Evolutionary conservation across 768 basidiomycete genomes (phyloP).

Genomic region (Roridomyces roridus): DNA sequence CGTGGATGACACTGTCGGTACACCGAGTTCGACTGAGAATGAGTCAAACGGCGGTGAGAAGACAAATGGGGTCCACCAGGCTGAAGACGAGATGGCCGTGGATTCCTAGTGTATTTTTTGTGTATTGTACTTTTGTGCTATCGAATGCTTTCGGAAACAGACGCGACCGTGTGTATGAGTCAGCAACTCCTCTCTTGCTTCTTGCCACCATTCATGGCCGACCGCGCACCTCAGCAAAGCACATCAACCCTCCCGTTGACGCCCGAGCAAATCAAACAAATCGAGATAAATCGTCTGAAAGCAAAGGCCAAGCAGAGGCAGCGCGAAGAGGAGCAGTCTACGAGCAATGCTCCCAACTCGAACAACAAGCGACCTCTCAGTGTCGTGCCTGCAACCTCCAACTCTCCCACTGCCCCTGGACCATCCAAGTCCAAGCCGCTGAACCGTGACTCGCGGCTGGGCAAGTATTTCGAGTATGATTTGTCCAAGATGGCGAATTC

Average conservation of each 20-base stretch:
- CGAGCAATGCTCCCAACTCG: constrained; percentile 57
- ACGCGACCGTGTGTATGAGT: too few relatives aligned
- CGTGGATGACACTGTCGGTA: constrained; percentile 37
- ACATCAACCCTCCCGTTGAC: constrained; percentile 45
- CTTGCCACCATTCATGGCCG: neutral
- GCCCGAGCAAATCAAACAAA: constrained; percentile 71
- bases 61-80: constrained; percentile 13
- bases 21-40: constrained; percentile 32
- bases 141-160: constrained; percentile 1
- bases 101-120: constrained; percentile 20
- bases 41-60: constrained; percentile 2
- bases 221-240: constrained; percentile 36
- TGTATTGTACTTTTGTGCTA: neutral
- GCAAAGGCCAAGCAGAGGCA: constrained; percentile 81
- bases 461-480: constrained; percentile 97
- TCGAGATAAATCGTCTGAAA: constrained; percentile 82
- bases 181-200: too few relatives aligned
- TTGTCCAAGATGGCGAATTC: constrained; percentile 96
- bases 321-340: constrained; percentile 58
- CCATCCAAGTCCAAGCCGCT: constrained; percentile 56
- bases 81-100: constrained; percentile 28
- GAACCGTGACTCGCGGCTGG: constrained; percentile 78
- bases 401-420: constrained; percentile 64
- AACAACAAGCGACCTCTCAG: constrained; percentile 79
- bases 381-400: constrained; percentile 60